Percentiles rank a stretch among this genome's conserved stretches.
phyloP scores from a whole-genome alignment of 345 rosid genomes.

The Eucalyptus marginata region DNA sequence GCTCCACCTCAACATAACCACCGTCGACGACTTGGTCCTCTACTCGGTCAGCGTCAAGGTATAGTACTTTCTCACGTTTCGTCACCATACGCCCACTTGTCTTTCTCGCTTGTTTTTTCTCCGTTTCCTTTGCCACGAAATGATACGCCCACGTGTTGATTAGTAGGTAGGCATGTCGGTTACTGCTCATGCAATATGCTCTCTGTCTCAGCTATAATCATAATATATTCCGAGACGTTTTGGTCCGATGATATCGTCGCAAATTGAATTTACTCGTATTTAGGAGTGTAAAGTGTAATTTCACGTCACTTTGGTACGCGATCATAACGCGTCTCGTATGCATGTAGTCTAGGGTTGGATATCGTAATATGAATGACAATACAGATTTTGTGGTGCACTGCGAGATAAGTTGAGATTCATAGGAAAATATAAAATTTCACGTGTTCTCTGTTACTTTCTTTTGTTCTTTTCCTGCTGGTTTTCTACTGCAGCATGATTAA shows the following conservation, averaged over 20 bases:
- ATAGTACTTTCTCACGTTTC: background rate
- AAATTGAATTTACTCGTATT: background rate
- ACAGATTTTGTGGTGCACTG: background rate
- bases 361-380: background rate
- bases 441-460: background rate
- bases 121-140: background rate
- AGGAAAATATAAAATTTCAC: background rate
- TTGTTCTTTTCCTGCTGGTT: background rate
- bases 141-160: background rate
- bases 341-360: background rate
- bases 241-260: background rate
- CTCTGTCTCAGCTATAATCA: background rate
- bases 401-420: background rate
- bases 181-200: background rate
- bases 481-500: background rate
- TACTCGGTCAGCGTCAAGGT: constrained; percentile 76
- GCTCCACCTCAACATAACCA: constrained; percentile 71
- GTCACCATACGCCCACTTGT: background rate
- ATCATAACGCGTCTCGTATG: background rate
- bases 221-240: background rate
- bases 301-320: background rate
- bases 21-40: constrained; percentile 34
- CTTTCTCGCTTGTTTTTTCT: background rate
- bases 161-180: background rate
- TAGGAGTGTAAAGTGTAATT: background rate